phyloP scores from a whole-genome alignment of 371 early-diverging fungal genomes.

The Mortierella sp. region DNA sequence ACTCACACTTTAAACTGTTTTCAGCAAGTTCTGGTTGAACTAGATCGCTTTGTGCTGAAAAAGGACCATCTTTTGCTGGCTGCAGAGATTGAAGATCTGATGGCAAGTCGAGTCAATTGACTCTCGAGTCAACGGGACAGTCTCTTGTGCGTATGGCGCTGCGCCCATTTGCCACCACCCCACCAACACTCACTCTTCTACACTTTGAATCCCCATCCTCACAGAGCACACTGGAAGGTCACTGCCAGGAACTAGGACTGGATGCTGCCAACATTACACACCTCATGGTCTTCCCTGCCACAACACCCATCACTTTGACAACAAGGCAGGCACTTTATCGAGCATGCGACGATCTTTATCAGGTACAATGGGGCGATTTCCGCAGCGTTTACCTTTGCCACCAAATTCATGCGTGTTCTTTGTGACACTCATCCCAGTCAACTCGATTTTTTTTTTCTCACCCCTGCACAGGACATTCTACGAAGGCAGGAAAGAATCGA shows the following conservation, averaged over 20 bases:
- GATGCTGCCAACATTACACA: constrained; percentile 37
- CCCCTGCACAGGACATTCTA: constrained; percentile 33
- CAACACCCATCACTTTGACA: constrained; percentile 33
- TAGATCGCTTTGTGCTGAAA: constrained; percentile 29
- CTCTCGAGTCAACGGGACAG: background rate
- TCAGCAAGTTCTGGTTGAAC: constrained; percentile 43
- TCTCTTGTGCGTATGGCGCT: background rate
- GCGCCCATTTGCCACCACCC: constrained; percentile 1
- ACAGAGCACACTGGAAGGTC: constrained; percentile 19
- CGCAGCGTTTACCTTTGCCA: background rate
- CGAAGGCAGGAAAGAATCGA: constrained; percentile 31
- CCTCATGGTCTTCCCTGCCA: constrained; percentile 38
- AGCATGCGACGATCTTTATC: constrained; percentile 39
- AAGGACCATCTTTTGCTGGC: constrained; percentile 46
- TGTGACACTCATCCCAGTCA: no score
- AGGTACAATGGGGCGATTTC: constrained; percentile 12
- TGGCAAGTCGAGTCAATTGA: constrained; percentile 35
- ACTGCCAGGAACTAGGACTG: constrained; percentile 26
- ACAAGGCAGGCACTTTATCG: constrained; percentile 29
- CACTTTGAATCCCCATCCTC: background rate
- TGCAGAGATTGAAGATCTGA: constrained; percentile 60
- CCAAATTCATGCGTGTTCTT: background rate
- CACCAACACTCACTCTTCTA: background rate
- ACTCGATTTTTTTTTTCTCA: no score
- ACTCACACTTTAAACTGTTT: background rate